Percentiles rank a stretch among this genome's conserved stretches.
phyloP scores from a whole-genome alignment of 1,284 basidiomycete species.

The Ganoderma sp. region DNA sequence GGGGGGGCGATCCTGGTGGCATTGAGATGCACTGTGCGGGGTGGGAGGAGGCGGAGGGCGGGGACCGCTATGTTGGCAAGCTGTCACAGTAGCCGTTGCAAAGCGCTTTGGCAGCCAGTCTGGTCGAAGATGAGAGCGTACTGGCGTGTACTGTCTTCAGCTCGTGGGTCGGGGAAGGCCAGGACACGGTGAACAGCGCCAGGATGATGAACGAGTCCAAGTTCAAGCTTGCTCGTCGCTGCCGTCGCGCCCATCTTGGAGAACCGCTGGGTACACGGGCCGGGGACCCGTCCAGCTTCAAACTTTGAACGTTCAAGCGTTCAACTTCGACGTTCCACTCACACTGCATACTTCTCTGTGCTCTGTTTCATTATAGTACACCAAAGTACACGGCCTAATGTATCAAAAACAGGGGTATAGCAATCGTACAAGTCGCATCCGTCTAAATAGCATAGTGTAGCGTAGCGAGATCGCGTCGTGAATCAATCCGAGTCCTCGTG shows the following conservation, averaged over 20 bases:
- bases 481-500: slow-evolving; percentile 4
- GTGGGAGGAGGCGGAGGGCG: slow-evolving; percentile 2
- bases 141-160: not conserved
- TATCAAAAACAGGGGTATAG: not conserved
- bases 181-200: not conserved
- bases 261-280: not conserved
- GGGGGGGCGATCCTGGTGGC: not conserved
- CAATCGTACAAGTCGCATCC: not conserved
- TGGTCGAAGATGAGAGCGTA: not conserved
- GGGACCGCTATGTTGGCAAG: slow-evolving; percentile 16
- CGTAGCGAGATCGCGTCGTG: not conserved
- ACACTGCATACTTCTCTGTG: too few species aligned
- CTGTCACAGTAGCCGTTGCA: not conserved
- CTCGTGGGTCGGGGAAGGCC: not conserved
- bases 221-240: not conserved
- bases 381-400: not conserved
- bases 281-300: too few species aligned
- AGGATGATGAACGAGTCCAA: not conserved
- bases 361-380: not conserved
- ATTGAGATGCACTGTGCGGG: not conserved
- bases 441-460: not conserved
- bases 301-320: too few species aligned
- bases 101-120: not conserved
- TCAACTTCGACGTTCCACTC: too few species aligned
- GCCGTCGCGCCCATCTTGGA: too few species aligned